Conservation (phyloP, 1,284 basidiomycete genomes). For the Anthracocystis setariae region DNA sequence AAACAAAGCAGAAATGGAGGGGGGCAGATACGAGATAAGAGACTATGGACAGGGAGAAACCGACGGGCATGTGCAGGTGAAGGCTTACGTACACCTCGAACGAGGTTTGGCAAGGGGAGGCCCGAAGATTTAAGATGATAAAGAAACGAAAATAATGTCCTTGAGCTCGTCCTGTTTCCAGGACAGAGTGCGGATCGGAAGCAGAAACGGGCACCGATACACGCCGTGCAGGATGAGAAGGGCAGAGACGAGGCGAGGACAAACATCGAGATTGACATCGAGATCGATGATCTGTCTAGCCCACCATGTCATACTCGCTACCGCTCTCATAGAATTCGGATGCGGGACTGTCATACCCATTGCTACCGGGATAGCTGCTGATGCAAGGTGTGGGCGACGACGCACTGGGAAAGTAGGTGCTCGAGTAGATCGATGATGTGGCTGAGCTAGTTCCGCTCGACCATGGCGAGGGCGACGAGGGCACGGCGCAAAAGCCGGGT, state of each 20-base stretch:
- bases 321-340: constrained; percentile 65
- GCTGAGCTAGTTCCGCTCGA: constrained; percentile 30
- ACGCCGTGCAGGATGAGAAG: too few relatives aligned
- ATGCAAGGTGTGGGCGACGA: constrained; percentile 19
- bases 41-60: neutral
- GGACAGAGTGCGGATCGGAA: neutral
- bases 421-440: constrained; percentile 44
- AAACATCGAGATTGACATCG: neutral
- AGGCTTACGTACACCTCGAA: neutral
- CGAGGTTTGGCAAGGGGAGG: neutral
- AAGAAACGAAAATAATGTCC: neutral
- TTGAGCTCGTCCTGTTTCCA: too few relatives aligned
- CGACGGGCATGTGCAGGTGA: neutral
- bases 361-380: constrained; percentile 38
- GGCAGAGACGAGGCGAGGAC: neutral
- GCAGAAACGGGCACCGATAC: too few relatives aligned
- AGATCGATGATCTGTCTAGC: constrained; percentile 10
- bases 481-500: constrained; percentile 12
- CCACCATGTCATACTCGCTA: constrained; percentile 62
- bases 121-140: neutral
- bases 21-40: constrained; percentile 1
- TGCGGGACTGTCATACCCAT: constrained; percentile 59
- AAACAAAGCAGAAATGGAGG: constrained; percentile 14
- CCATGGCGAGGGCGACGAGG: constrained; percentile 26
- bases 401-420: constrained; percentile 37